Evolutionary conservation across 2,329 filamentous ascomycete genomes (phyloP), one percentile per base, ranked within the genome.

Genomic region (Aspergillus luchuensis): DNA sequence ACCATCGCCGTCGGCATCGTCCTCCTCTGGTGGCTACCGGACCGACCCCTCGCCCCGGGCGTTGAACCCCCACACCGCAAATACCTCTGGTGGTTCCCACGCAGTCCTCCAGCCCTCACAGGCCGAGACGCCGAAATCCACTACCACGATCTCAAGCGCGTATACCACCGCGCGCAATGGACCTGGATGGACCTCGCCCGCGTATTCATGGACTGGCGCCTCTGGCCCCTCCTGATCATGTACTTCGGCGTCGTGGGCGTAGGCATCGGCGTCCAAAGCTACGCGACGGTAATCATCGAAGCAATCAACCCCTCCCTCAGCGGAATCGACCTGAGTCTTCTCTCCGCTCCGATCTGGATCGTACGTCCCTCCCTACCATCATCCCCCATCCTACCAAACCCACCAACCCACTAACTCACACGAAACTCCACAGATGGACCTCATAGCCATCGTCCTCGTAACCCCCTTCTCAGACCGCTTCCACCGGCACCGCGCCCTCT

Each of bases 171-270:
- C 13, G 83, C 87, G 1, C 82, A 86, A 3, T 97, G 92, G 92
- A 88, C 81, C 1, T 66, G 91, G 63, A 85, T 80, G 57, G 91
- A 97, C 66, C 80, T 97, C 1, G 79, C 81, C 23, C 79, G 81
- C 23, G 90, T 96, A 1, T 78, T 96, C 30, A 81, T 90, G 38
- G 92, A 97, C 76, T 96, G 92, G 92, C 86, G 92, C 2, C 82
- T 96, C 17, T 97, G 91, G 90, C 92, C 92, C 1, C 77, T 97
- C 66, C 84, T 89, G 1, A 72, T 96, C 56, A 97, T 97, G 92
- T 97, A 97, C 78, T 96, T 97, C 78, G 92, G 92, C 19, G 92
- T 97, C 3, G 92, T 97, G 1, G 92, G 92, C 21, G 92, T 96
- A 3, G 92, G 92, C 8, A 96, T 96, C 63, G 92, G 92, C 48